phyloP scores from a whole-genome alignment of 1,139 yeast species.

The Yamadazyma trypodendri region DNA sequence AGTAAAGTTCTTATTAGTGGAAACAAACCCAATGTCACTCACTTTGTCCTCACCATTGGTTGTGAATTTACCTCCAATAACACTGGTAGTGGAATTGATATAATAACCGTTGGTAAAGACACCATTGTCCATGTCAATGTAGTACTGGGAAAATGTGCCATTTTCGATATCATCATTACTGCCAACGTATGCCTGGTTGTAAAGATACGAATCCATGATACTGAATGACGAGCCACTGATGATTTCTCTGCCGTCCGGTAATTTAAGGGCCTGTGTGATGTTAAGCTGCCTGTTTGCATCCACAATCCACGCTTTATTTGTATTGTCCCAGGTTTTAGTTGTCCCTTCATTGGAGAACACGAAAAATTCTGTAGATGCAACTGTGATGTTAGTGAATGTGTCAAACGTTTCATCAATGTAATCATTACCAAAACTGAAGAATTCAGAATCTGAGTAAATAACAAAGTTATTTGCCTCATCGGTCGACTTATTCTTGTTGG shows the following conservation, averaged over 20 bases:
- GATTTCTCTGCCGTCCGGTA: conserved; percentile 28
- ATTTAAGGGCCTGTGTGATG: conserved; percentile 32
- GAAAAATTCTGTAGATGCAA: conserved; percentile 35
- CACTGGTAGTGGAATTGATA: conserved; percentile 50
- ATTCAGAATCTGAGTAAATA: conserved; percentile 21
- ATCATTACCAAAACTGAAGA: conserved; percentile 44
- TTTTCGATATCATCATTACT: conserved; percentile 15
- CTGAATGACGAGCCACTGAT: conserved; percentile 42
- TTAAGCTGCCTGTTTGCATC: conserved; percentile 34
- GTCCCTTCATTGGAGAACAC: conserved; percentile 28
- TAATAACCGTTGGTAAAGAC: conserved; percentile 38
- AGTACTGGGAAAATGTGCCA: conserved; percentile 21
- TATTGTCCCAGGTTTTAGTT: conserved; percentile 43
- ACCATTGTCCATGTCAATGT: conserved; percentile 32
- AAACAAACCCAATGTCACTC: conserved; percentile 40
- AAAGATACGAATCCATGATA: conserved; percentile 32
- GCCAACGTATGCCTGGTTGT: conserved; percentile 31
- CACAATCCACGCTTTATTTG: conserved; percentile 34
- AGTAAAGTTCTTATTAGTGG: conserved; percentile 23
- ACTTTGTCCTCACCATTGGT: conserved; percentile 11
- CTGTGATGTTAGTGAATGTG: conserved; percentile 35
- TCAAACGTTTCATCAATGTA: conserved; percentile 23
- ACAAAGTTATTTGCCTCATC: conserved; percentile 37
- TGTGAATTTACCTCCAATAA: conserved; percentile 50
- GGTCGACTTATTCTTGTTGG: conserved; percentile 28